These are phyloP conservation scores for Podaxis sp. DNA, from an alignment of 768 basidiomycete species.

Conservation along the genomic window DNA sequence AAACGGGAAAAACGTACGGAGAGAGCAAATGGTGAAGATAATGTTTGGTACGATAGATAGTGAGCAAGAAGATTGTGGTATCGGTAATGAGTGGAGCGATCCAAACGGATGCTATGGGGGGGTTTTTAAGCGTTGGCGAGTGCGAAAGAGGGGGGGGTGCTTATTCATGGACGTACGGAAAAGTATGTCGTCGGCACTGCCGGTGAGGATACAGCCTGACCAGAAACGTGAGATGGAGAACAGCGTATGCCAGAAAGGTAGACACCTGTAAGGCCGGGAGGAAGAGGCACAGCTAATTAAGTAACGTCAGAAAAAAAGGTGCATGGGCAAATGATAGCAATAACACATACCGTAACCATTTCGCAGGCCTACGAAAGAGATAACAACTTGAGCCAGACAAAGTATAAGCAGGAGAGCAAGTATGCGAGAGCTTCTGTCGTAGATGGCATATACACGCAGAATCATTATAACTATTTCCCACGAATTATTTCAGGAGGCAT, in stretches of 20 bases:
- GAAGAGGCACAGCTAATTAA: conserved; percentile 24
- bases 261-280: conserved; percentile 24
- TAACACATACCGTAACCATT: conserved; percentile 25
- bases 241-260: background rate
- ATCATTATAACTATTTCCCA: conserved; percentile 29
- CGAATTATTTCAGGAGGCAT: background rate
- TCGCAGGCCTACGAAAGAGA: conserved; percentile 23
- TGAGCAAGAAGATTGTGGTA: conserved; percentile 22
- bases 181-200: conserved; percentile 12
- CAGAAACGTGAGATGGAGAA: background rate
- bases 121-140: background rate
- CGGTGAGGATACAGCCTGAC: conserved; percentile 28
- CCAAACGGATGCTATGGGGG: conserved; percentile 24
- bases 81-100: conserved; percentile 26
- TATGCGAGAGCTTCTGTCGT: conserved; percentile 20
- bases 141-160: no score
- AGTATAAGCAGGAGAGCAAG: conserved; percentile 22
- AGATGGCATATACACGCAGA: conserved; percentile 31
- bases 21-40: conserved; percentile 8
- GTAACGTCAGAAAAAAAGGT: background rate
- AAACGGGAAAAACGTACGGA: background rate
- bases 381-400: conserved; percentile 25
- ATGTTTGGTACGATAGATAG: conserved; percentile 18
- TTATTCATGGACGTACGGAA: conserved; percentile 24
- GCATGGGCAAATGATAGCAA: background rate